Conservation (phyloP, 2,329 filamentous ascomycete genomes). For the Diplodia scrobiculata region DNA sequence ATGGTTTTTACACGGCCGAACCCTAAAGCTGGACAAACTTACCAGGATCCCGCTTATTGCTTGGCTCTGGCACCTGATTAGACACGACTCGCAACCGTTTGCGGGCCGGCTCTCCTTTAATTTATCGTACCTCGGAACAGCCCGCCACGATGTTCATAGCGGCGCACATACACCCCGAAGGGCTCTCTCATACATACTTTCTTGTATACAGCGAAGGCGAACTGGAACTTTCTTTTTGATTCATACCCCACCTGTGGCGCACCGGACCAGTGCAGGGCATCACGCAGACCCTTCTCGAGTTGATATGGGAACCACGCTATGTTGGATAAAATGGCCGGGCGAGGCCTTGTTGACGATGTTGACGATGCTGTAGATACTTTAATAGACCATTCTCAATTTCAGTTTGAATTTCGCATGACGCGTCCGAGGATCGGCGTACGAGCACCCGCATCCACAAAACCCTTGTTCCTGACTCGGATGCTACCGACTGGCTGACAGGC, state of each 20-base stretch:
- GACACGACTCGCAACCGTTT: conserved; percentile 10
- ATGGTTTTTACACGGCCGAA: background rate
- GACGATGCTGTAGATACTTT: conserved; percentile 12
- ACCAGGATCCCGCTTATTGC: conserved; percentile 9
- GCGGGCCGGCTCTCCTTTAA: conserved; percentile 23
- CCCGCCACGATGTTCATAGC: conserved; percentile 19
- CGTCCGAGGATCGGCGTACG: background rate
- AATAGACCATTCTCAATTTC: conserved; percentile 10
- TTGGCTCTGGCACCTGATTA: conserved; percentile 10
- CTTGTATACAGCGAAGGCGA: conserved; percentile 17
- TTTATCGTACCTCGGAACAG: conserved; percentile 18
- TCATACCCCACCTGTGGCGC: conserved; percentile 12
- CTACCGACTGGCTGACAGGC: conserved; percentile 6
- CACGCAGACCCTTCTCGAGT: background rate
- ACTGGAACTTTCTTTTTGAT: conserved; percentile 19
- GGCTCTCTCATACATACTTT: conserved; percentile 18
- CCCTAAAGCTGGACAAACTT: conserved; percentile 13
- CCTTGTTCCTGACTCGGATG: conserved; percentile 8
- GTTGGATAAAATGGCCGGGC: conserved; percentile 14
- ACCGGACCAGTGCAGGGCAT: background rate
- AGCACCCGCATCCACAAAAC: background rate
- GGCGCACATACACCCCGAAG: background rate
- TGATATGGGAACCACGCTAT: background rate
- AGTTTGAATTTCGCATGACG: background rate
- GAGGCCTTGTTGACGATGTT: conserved; percentile 13